phyloP scores from a whole-genome alignment of 495 filamentous ascomycete genomes.

The Glarea lozoyensis region DNA sequence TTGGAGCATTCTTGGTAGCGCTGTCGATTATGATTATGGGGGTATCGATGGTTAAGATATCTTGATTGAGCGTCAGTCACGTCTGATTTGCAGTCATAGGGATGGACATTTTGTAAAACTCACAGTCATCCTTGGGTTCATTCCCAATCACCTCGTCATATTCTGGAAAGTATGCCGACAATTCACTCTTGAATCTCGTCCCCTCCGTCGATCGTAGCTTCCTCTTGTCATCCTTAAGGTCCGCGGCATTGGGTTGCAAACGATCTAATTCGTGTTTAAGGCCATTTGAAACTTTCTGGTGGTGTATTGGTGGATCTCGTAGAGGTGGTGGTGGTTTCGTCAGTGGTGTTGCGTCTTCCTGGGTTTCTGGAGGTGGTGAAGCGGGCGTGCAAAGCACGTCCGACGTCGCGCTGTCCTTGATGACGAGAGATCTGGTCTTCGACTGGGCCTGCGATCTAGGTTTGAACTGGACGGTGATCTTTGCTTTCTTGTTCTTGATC shows the following conservation, averaged over 20 bases:
- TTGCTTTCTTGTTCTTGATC: conserved; percentile 15
- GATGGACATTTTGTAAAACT: conserved; percentile 16
- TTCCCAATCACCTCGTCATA: conserved; percentile 87
- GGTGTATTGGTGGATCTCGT: conserved; percentile 17
- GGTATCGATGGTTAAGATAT: conserved; percentile 51
- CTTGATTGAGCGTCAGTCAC: conserved; percentile 24
- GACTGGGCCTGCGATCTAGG: conserved; percentile 20
- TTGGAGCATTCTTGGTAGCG: conserved; percentile 19
- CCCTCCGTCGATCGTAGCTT: conserved; percentile 48
- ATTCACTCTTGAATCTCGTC: conserved; percentile 71
- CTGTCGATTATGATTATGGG: conserved; percentile 47
- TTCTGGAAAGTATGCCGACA: conserved; percentile 79
- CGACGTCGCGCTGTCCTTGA: conserved; percentile 18
- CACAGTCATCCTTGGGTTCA: conserved; percentile 68
- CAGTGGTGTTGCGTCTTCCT: neutral
- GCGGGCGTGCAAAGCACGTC: too few relatives aligned
- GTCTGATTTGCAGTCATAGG: conserved; percentile 1
- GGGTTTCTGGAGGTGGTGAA: conserved; percentile 1
- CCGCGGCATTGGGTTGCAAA: conserved; percentile 32
- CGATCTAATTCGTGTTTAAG: conserved; percentile 41
- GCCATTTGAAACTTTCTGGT: conserved; percentile 31
- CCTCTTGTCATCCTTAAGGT: conserved; percentile 36
- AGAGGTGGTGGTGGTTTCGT: conserved; percentile 11
- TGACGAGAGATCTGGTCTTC: conserved; percentile 19
- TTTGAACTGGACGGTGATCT: conserved; percentile 20